Percentiles rank a stretch among this genome's conserved stretches.
Evolutionary conservation across 2,329 filamentous ascomycete species (phyloP).

Genomic region (Endothia cerciana): DNA sequence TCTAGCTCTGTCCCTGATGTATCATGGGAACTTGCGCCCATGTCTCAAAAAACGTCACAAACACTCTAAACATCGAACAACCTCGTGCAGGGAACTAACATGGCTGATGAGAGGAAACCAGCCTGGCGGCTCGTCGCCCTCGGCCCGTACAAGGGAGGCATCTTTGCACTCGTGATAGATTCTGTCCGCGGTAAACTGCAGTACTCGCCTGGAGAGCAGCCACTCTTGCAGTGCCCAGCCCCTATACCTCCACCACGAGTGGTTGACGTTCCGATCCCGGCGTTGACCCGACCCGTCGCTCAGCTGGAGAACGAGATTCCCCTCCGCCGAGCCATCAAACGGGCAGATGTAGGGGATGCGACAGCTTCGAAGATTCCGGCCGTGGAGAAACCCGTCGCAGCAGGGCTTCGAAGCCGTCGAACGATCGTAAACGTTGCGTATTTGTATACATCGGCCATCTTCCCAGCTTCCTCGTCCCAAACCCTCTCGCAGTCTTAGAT

Average conservation of each 20-base stretch:
- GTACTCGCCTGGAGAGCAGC: not conserved
- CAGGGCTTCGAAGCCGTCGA: not conserved
- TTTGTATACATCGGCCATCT: slow-evolving; percentile 4
- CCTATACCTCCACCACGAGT: not conserved
- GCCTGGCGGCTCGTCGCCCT: not conserved
- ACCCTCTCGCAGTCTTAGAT: not conserved
- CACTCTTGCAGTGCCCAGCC: slow-evolving; percentile 5
- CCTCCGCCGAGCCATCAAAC: not conserved
- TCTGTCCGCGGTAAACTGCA: not conserved
- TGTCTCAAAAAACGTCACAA: not conserved
- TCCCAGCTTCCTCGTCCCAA: not conserved
- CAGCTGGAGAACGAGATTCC: slow-evolving; percentile 1
- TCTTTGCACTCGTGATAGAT: not conserved
- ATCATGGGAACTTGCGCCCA: not conserved
- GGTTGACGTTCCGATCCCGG: not conserved
- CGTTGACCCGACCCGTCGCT: not conserved
- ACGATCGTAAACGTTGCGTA: not conserved
- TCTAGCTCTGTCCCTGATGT: not conserved
- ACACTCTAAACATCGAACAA: not conserved
- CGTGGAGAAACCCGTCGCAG: not conserved
- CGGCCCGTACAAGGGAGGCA: not conserved
- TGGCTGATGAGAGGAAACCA: not conserved
- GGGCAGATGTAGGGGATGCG: not conserved
- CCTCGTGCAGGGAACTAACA: not conserved
- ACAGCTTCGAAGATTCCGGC: not conserved